Evolutionary conservation across 176 grass and related monocot species (phyloP), one percentile per base, ranked within the genome.

Genomic region (Ananas comosus): DNA sequence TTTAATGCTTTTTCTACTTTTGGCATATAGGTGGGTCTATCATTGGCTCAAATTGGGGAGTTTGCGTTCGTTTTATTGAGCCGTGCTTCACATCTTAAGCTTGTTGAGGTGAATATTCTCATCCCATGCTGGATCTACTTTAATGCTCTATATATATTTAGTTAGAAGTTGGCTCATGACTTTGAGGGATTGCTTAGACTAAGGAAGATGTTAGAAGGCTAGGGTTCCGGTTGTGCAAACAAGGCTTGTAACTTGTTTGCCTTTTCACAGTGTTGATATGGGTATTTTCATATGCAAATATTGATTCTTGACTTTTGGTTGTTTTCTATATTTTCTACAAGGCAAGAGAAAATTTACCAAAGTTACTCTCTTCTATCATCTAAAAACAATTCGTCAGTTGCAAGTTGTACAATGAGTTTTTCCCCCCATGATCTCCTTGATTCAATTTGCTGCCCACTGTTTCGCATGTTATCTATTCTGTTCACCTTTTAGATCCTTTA

Each of bases 1-100:
- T 61, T n/a, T 61, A n/a, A 18, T 61, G 56, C 21, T 61, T 16
- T 67, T 66, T 67, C 33, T 67, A 33, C 33, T 10, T 19, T 67
- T 27, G 33, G 13, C 17, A 16, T 2, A 19, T 61, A 99, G 94
- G 94, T 99, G 72, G 90, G 90, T 58, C 61, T 99, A 73, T 99
- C 94, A 76, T 99, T 99, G 80, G 94, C 94, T 74, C 94, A 99
- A 80, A 99, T 99, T 63, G 94, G 94, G 79, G 94, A 99, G 69
- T 99, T 99, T 84, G 94, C 94, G 64, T 99, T 99, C 79, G 90
- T 99, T 74, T 90, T 99, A 25, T 77, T 99, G 72, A 91, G 94
- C 67, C 94, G 87, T 65, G 94, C 94, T 63, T 99, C 94, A 68
- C 91, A 99, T 91, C 90, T 86, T 83, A 85, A 93, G 85, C 94